Evolutionary conservation across 1,139 yeast species (phyloP).

Genomic region (Yamadazyma songkhlaensis): DNA sequence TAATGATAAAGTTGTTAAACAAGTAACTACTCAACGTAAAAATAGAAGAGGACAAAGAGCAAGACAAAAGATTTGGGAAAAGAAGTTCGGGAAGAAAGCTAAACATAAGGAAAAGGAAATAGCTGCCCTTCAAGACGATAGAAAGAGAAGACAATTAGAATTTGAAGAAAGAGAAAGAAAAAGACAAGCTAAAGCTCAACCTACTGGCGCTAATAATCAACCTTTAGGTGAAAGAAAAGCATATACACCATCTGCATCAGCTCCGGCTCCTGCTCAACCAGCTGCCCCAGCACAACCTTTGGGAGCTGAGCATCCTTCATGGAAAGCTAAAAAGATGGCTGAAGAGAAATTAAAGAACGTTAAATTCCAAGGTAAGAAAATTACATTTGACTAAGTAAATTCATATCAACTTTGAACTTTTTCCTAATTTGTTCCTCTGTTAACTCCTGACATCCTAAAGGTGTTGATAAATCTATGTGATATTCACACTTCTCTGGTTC

Average conservation of each 20-base stretch:
- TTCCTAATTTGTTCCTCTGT: slow-evolving; percentile 28
- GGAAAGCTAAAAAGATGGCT: slow-evolving; percentile 82
- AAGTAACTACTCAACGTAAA: slow-evolving; percentile 55
- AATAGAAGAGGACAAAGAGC: slow-evolving; percentile 97
- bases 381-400: slow-evolving; percentile 52
- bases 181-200: slow-evolving; percentile 54
- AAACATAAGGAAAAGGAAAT: slow-evolving; percentile 71
- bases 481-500: slow-evolving; percentile 93
- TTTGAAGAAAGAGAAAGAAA: slow-evolving; percentile 72
- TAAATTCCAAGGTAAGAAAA: slow-evolving; percentile 82
- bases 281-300: slow-evolving; percentile 1
- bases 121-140: slow-evolving; percentile 49
- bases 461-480: slow-evolving; percentile 57
- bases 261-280: no score
- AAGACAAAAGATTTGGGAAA: slow-evolving; percentile 93
- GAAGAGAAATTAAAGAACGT: slow-evolving; percentile 64
- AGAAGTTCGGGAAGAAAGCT: slow-evolving; percentile 82
- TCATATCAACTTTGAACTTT: slow-evolving; percentile 28
- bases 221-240: slow-evolving; percentile 40
- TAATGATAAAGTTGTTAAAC: slow-evolving; percentile 58
- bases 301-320: slow-evolving; percentile 71
- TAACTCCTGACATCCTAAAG: slow-evolving; percentile 60
- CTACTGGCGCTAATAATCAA: slow-evolving; percentile 36
- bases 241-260: slow-evolving; percentile 1
- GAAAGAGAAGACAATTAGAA: slow-evolving; percentile 59